phyloP scores from a whole-genome alignment of 768 basidiomycete genomes.

The Ramaria rubella region DNA sequence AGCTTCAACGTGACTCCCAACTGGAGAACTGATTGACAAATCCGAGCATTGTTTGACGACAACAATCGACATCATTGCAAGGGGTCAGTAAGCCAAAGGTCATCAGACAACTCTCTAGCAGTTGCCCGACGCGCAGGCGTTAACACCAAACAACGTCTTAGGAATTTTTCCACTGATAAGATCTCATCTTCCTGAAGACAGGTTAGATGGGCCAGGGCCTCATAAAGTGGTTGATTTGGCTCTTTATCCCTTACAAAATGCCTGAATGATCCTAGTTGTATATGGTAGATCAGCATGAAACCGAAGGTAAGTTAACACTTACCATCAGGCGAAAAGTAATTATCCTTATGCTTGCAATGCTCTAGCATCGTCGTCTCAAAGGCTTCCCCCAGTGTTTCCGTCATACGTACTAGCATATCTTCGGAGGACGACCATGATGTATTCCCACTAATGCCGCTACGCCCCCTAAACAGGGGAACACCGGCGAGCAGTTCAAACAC shows the following conservation, averaged over 20 bases:
- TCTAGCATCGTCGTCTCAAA: not conserved
- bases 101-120: not conserved
- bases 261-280: not conserved
- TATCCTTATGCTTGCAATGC: not conserved
- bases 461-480: not conserved
- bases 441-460: not conserved
- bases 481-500: constrained; percentile 9
- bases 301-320: not conserved
- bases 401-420: not conserved
- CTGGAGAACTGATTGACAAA: too few species aligned
- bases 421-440: not conserved
- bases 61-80: too few species aligned
- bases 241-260: not conserved
- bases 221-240: not conserved
- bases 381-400: not conserved
- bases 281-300: not conserved
- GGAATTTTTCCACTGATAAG: not conserved
- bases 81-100: too few species aligned
- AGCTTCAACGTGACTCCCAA: too few species aligned
- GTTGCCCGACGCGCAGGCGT: not conserved
- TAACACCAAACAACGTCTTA: not conserved
- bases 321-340: not conserved
- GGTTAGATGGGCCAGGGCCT: not conserved
- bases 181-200: not conserved
- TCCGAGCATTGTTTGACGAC: too few species aligned